Evolutionary conservation across 805 yeast genomes (phyloP), one percentile per base, ranked within the genome.

Genomic region (Kuraishia hungarica): DNA sequence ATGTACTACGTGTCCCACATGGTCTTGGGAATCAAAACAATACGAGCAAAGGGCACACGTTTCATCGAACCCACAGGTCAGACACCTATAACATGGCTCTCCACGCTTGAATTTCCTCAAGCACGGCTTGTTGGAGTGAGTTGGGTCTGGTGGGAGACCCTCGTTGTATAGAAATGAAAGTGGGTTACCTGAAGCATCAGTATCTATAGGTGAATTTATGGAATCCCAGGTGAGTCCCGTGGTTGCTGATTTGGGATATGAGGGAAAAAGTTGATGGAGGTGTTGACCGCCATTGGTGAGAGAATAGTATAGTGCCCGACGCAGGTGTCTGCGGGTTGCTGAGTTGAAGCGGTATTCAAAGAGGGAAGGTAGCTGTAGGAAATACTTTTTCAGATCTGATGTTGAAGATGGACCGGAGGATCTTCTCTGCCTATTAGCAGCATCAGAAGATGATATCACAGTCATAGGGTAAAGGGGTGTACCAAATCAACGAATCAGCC

Each of bases 1-100:
- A 55, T 84, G 80, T 8, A 87, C 84, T 51, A 82, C 79, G 67
- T 92, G 98, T 50, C 83, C 93, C 39, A 65, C 64, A 68, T 92
- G 98, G 55, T 79, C 76, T 2, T 80, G 82, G 2, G 83, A 81
- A 52, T 84, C 81, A 69, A 75, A 92, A 66, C 98, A 92, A 56
- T 78, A 72, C 11, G 84, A 77, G 66, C 98, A 92, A 10, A 92
- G 70, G 0, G 92, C 96, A 67, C 96, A 87, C 0, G 93, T 84
- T 50, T 88, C 96, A 64, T 89, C 96, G 53, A 78, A 78, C 0
- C 89, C 92, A 69, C 96, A 76, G 39, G 92, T 79, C 39, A 83
- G 62, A 64, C 96, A 89, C 48, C 91, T 74, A 64, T 87, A 87
- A 2, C 89, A 85, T 0, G 94, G 91, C 64, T 89, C 96, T 5